A percentile compares a stretch with the other conserved stretches of the same genome.
These are phyloP conservation scores for Triadica sebifera DNA, from an alignment of 345 rosid species.

Conservation along the genomic window DNA sequence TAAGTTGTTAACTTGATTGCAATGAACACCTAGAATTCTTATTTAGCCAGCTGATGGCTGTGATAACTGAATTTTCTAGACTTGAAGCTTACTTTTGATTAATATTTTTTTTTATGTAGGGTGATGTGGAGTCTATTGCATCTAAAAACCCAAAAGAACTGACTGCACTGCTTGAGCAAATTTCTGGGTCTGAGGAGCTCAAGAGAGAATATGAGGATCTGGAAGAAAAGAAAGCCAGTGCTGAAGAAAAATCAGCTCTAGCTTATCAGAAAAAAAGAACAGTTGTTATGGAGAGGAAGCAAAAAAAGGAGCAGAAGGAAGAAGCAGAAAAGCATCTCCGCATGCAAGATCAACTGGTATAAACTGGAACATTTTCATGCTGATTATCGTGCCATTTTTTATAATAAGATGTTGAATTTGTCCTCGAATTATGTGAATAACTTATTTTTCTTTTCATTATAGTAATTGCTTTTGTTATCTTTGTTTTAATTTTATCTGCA, in stretches of 20 bases:
- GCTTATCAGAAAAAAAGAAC: constrained; percentile 82
- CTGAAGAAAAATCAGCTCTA: constrained; percentile 83
- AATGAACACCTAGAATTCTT: neutral
- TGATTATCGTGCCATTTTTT: constrained; percentile 5
- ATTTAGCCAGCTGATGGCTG: neutral
- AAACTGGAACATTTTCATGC: constrained; percentile 11
- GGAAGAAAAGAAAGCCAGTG: constrained; percentile 71
- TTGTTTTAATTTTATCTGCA: constrained; percentile 29
- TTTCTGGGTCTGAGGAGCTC: constrained; percentile 93
- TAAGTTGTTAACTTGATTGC: neutral
- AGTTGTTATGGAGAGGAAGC: constrained; percentile 78
- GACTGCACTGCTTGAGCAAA: constrained; percentile 85
- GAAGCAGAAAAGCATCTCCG: constrained; percentile 94
- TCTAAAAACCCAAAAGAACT: constrained; percentile 94
- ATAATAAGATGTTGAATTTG: constrained; percentile 1
- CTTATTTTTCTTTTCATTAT: constrained; percentile 3
- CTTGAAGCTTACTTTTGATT: neutral
- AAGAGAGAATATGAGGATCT: constrained; percentile 85
- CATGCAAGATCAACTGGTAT: constrained; percentile 88
- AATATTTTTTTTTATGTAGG: constrained; percentile 41
- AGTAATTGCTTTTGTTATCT: neutral
- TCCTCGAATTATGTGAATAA: neutral
- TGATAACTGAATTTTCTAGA: neutral
- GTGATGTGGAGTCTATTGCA: constrained; percentile 98
- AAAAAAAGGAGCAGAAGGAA: constrained; percentile 97